Conservation (phyloP, 108 stramenopile species). For the Discostella pseudostelligera region DNA sequence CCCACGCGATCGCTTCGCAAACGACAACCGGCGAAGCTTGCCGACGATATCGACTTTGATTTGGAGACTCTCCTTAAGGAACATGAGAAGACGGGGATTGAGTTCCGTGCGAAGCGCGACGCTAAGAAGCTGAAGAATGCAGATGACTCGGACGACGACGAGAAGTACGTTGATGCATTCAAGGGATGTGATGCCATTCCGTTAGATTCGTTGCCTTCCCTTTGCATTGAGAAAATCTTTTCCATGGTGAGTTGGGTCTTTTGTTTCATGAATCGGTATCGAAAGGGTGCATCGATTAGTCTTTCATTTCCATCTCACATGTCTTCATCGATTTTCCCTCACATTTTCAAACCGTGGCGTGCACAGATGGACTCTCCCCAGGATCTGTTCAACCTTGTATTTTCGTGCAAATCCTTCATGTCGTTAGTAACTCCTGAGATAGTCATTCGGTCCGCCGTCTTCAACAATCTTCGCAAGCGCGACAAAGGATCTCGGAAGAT, state of each 20-base stretch:
- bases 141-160: constrained; percentile 20
- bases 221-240: constrained; percentile 38
- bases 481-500: constrained; percentile 26
- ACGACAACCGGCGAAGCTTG: constrained; percentile 16
- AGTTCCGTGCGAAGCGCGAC: constrained; percentile 37
- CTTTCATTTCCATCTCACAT: not conserved
- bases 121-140: constrained; percentile 20
- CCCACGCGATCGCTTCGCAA: constrained; percentile 22
- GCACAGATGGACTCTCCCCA: constrained; percentile 22
- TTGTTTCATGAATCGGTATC: not conserved
- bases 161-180: constrained; percentile 25
- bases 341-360: not conserved
- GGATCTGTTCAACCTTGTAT: constrained; percentile 30
- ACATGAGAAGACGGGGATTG: constrained; percentile 30
- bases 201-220: constrained; percentile 33
- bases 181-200: constrained; percentile 32
- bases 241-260: constrained; percentile 4
- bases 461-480: constrained; percentile 31
- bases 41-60: constrained; percentile 32
- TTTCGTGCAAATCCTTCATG: constrained; percentile 20
- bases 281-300: not conserved
- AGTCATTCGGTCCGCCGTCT: constrained; percentile 42
- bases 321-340: not conserved
- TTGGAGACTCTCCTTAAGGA: constrained; percentile 41
- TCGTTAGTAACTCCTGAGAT: constrained; percentile 28